Conservation (phyloP, 1,284 basidiomycete species). For the Puccinia hordei region DNA sequence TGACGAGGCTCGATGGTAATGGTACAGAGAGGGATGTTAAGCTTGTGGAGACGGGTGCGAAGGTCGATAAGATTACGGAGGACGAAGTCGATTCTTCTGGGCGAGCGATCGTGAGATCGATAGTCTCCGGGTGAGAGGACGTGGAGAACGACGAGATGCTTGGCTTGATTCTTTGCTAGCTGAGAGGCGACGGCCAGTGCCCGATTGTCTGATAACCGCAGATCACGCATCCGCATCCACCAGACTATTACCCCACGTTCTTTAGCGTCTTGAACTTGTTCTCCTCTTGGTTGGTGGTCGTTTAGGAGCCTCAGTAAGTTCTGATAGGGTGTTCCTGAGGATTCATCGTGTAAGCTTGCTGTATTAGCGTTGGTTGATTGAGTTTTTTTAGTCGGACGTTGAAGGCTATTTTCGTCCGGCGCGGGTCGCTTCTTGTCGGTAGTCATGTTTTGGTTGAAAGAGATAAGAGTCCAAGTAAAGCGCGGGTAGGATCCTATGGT, state of each 20-base stretch:
- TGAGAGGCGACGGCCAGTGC: constrained; percentile 65
- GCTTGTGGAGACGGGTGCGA: constrained; percentile 67
- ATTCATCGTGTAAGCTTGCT: neutral
- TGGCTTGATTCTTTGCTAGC: constrained; percentile 64
- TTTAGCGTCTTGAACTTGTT: constrained; percentile 55
- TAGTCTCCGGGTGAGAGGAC: constrained; percentile 82
- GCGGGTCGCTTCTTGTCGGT: neutral
- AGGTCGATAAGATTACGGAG: constrained; percentile 73
- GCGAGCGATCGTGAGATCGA: constrained; percentile 75
- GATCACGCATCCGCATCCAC: constrained; percentile 92
- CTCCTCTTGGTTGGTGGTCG: constrained; percentile 55
- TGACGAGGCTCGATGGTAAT: constrained; percentile 66
- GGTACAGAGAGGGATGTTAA: constrained; percentile 76
- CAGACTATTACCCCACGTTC: constrained; percentile 72
- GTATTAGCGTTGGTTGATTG: neutral
- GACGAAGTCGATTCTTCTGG: constrained; percentile 80
- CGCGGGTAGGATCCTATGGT: too few relatives aligned
- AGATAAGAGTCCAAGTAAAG: too few relatives aligned
- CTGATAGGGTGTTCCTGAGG: constrained; percentile 52
- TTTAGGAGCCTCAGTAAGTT: constrained; percentile 65
- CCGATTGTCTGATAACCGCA: constrained; percentile 79
- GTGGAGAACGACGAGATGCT: constrained; percentile 77
- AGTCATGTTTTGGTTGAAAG: neutral
- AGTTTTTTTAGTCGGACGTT: neutral
- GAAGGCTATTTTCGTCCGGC: constrained; percentile 6